Evolutionary conservation across 2,329 filamentous ascomycete genomes (phyloP), one percentile per base, ranked within the genome.

Genomic region (Colletotrichum lupini): DNA sequence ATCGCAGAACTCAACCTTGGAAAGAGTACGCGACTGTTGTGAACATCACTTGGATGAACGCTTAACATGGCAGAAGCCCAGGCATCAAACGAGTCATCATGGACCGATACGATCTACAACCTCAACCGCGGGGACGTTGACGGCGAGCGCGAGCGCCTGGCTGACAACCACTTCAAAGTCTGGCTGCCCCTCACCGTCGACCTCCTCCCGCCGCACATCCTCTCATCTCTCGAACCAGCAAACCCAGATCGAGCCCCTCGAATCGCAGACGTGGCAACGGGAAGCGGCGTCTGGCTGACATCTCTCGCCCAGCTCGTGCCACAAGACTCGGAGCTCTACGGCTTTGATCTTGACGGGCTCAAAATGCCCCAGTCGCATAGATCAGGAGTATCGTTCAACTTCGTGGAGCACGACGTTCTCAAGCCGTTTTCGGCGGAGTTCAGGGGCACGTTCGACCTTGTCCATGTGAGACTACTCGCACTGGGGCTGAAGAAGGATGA

Each of bases 191-290:
- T 73, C 2, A 74, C 69, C 19, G 59, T 26, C 64, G 53, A 53
- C 37, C 59, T 74, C n/a, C 59, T 73, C 9, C 72, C 72, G 3
- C 24, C 61, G 12, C 61, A 30, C 37, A 67, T 74, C 56, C 60
- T 70, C 67, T 32, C 52, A 1, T 24, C 6, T 16, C 56, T 73
- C 12, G n/a, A 55, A 12, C 53, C 60, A 0, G 37, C 49, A 5
- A 22, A 49, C 26, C 59, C 26, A 49, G 42, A 7, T 1, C 16
- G 42, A 7, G 3, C 3, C 7, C 72, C 72, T 6, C 58, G 61
- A 12, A 46, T 78, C 28, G 77, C 77, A 4, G 77, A 78, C 53
- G 46, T 77, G 5, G 76, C 60, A 5, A 76, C 76, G 5, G 77
- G 77, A 9, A 75, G 74, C 14, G 77, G 74, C 30, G 63, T 78